phyloP scores from a whole-genome alignment of 495 filamentous ascomycete species.

The Aspergillus campestris region DNA sequence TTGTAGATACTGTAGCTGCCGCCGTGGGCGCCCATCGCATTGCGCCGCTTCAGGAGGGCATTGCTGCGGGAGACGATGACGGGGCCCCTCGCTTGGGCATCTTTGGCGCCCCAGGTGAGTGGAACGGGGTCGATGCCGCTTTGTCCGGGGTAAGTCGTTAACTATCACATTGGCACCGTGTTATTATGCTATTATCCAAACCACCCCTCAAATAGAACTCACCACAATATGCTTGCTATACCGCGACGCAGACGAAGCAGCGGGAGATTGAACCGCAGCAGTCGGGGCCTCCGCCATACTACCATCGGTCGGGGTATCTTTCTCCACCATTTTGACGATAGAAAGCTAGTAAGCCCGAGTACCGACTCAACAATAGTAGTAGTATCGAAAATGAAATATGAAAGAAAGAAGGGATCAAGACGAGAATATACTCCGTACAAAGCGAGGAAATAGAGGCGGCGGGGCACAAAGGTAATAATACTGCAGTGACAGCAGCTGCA shows the following conservation, averaged over 20 bases:
- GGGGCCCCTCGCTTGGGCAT: constrained; percentile 69
- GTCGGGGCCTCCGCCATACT: constrained; percentile 15
- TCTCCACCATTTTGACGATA: constrained; percentile 13
- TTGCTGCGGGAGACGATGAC: constrained; percentile 78
- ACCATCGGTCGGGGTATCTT: constrained; percentile 9
- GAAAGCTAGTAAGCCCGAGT: neutral
- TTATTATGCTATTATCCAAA: neutral
- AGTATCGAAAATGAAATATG: no score
- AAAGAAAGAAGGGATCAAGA: no score
- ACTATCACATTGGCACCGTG: constrained; percentile 14
- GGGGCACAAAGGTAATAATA: no score
- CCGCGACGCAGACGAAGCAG: constrained; percentile 14
- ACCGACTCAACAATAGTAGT: no score
- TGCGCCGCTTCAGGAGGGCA: constrained; percentile 73
- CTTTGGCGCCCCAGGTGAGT: constrained; percentile 78
- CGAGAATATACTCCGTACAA: no score
- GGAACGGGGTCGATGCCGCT: constrained; percentile 84
- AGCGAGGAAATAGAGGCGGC: no score
- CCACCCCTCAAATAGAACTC: constrained; percentile 3
- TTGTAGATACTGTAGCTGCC: constrained; percentile 98
- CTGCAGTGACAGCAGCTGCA: no score
- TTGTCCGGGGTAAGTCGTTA: constrained; percentile 91
- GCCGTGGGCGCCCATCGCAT: constrained; percentile 85
- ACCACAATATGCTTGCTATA: constrained; percentile 41
- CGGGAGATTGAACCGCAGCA: constrained; percentile 8